Conservation (phyloP, 2,329 filamentous ascomycete genomes). For the Magnaporthales sp. region DNA sequence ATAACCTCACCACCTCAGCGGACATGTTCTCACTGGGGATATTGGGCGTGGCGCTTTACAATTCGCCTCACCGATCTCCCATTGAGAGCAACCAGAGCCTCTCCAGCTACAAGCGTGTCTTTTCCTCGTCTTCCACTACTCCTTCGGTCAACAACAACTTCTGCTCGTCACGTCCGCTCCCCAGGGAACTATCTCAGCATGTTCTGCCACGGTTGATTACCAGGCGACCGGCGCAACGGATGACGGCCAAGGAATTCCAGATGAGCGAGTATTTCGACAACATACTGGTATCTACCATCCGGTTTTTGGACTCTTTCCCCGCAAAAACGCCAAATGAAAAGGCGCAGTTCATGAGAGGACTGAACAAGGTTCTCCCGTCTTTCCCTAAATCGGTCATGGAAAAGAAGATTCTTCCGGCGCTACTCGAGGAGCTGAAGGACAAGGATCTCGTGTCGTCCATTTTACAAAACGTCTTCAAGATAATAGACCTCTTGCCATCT, state of each 20-base stretch:
- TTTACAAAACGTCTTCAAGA: constrained; percentile 86
- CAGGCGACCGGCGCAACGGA: constrained; percentile 73
- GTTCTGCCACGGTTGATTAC: constrained; percentile 84
- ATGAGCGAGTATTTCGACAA: constrained; percentile 96
- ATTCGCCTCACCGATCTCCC: constrained; percentile 85
- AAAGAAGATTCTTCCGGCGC: constrained; percentile 81
- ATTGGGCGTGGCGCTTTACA: constrained; percentile 83
- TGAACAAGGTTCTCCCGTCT: constrained; percentile 78
- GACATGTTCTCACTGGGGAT: constrained; percentile 94
- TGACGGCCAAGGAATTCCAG: constrained; percentile 87
- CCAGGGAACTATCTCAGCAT: constrained; percentile 64
- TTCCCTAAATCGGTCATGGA: constrained; percentile 92
- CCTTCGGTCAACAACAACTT: constrained; percentile 80
- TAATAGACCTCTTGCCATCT: constrained; percentile 68
- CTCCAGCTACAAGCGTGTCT: constrained; percentile 77
- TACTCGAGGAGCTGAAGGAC: constrained; percentile 92
- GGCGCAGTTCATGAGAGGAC: constrained; percentile 78
- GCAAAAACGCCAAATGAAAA: constrained; percentile 91
- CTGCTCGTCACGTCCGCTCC: constrained; percentile 68
- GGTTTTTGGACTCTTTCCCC: constrained; percentile 84
- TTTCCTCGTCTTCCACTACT: constrained; percentile 68
- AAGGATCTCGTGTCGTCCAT: constrained; percentile 77
- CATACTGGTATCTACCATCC: constrained; percentile 89
- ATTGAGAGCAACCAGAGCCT: constrained; percentile 73
- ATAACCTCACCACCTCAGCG: constrained; percentile 71